Conservation (phyloP, 2,329 filamentous ascomycete species). For the Aureobasidium sp. region DNA sequence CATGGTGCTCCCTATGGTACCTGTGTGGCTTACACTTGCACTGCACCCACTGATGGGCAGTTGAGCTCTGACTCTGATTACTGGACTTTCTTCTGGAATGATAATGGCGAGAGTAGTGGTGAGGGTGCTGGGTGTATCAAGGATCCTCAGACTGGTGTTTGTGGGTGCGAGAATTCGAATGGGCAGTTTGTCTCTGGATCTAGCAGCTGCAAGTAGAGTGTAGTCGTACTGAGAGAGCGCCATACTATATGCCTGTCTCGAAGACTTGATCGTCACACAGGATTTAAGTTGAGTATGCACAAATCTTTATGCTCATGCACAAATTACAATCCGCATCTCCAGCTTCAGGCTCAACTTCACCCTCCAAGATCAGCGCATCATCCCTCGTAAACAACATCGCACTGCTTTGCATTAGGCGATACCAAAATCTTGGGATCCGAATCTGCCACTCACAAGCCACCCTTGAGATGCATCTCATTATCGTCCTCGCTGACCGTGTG, state of each 20-base stretch:
- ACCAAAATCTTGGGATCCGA: not conserved
- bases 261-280: no score
- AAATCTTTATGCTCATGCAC: not conserved
- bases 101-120: conserved; percentile 26
- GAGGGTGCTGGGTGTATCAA: conserved; percentile 35
- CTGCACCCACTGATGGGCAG: conserved; percentile 26
- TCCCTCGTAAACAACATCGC: no score
- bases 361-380: not conserved
- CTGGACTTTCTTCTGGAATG: conserved; percentile 37
- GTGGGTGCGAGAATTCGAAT: conserved; percentile 38
- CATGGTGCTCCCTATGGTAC: conserved; percentile 44
- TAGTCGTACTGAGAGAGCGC: no score
- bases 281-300: no score
- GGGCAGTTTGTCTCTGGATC: conserved; percentile 32
- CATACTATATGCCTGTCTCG: no score
- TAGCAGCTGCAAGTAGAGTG: conserved; percentile 6
- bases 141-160: conserved; percentile 33
- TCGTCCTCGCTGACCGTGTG: not conserved
- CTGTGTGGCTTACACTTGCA: conserved; percentile 39
- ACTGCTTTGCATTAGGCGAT: not conserved
- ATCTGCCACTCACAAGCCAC: not conserved
- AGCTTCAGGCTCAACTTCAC: not conserved
- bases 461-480: no score
- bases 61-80: conserved; percentile 30
- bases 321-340: not conserved